phyloP scores from a whole-genome alignment of 352 stramenopile genomes.

The Elongisporangium anandrum region DNA sequence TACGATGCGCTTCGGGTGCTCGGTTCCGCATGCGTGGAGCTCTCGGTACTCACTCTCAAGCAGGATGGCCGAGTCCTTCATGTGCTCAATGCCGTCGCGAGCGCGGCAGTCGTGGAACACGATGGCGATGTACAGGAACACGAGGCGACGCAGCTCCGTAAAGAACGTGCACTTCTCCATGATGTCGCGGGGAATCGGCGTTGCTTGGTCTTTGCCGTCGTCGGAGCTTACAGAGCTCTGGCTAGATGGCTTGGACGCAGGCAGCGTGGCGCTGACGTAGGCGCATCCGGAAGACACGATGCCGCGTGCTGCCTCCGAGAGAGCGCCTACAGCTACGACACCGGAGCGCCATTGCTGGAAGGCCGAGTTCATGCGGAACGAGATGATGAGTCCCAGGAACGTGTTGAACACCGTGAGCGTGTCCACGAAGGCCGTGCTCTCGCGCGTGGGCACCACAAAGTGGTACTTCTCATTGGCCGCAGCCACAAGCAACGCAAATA shows the following conservation, averaged over 20 bases:
- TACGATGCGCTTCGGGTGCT: conserved; percentile 36
- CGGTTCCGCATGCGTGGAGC: conserved; percentile 61
- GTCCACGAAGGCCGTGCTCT: conserved; percentile 72
- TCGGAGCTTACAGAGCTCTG: conserved; percentile 6
- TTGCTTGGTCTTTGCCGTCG: neutral
- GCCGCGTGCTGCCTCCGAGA: conserved; percentile 56
- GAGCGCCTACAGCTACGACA: conserved; percentile 53
- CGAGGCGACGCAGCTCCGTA: conserved; percentile 63
- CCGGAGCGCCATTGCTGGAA: conserved; percentile 75
- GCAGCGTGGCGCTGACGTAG: conserved; percentile 41
- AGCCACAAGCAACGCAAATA: conserved; percentile 51
- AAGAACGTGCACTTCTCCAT: conserved; percentile 80
- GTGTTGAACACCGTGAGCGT: conserved; percentile 86
- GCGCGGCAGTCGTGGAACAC: conserved; percentile 75
- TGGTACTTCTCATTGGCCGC: conserved; percentile 44
- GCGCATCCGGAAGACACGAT: conserved; percentile 71
- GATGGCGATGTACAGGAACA: conserved; percentile 83
- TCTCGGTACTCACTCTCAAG: conserved; percentile 69
- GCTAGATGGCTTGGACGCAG: conserved; percentile 12
- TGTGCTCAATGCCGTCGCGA: conserved; percentile 60
- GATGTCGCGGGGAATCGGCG: conserved; percentile 40
- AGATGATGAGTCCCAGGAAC: conserved; percentile 74
- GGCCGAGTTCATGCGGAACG: conserved; percentile 78
- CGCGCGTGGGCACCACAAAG: conserved; percentile 60
- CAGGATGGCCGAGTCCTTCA: conserved; percentile 51